Evolutionary conservation across 2,329 filamentous ascomycete species (phyloP), one percentile per base, ranked within the genome.

Genomic region (Xylariaceae sp.): DNA sequence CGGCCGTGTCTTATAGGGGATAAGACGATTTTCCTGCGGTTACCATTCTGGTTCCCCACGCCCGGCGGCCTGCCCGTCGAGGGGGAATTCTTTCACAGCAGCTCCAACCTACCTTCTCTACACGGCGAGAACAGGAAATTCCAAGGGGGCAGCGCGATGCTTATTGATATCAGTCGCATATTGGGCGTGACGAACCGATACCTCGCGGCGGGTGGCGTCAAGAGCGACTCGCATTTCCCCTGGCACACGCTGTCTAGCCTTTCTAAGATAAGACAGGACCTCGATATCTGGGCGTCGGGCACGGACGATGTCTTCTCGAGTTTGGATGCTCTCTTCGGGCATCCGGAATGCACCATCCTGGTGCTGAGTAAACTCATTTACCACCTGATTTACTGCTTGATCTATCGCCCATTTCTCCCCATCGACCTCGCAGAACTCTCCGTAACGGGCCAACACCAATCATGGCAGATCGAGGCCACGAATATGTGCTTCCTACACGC

Each of bases 401-500:
- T 95, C 41, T 95, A 95, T 66, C 83, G 90, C 15, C 89, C 89
- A 0, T 95, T 95, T 69, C 76, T 95, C 5, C 90, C 90, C 0
- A 87, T 95, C 57, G 88, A 95, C 68, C 76, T 95, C 3, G 82
- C 86, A 21, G 90, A 95, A 68, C 80, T 95, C 6, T 83, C 88
- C 12, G 87, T 88, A 13, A 86, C 82, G 0, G 88, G 88, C 1
- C 89, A 95, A 64, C 88, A 95, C 61, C 89, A 95, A 67, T 92
- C 88, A 26, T 95, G 90, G 90, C 90, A 95, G 67, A 92, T 95
- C 45, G 89, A 95, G 67, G 89, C 90, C 0, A 95, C 89, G 0
- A 92, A 94, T 64, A 79, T 92, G 67, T 95, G 90, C 70, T 94
- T 84, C 67, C 74, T 92, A 16, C 90, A 95, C 61, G 89, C 90